phyloP scores from a whole-genome alignment of 352 stramenopile genomes.

The Phytopythium litorale region DNA sequence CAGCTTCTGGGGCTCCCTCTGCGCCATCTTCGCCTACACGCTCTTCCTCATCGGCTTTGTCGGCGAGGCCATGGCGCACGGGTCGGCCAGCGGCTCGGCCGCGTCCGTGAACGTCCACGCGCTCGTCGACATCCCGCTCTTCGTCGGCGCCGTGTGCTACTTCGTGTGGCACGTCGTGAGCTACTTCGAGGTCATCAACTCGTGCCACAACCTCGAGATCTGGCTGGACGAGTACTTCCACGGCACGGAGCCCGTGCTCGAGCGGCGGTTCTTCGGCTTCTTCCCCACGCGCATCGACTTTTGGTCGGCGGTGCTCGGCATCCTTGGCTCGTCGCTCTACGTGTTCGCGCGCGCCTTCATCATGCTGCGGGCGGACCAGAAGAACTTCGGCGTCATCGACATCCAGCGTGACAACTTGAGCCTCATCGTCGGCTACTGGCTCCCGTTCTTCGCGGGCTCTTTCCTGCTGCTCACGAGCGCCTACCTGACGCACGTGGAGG shows the following conservation, averaged over 20 bases:
- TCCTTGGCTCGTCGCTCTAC: conserved; percentile 59
- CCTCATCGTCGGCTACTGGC: conserved; percentile 77
- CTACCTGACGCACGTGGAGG: conserved; percentile 80
- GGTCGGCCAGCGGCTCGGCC: conserved; percentile 14
- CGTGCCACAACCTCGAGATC: conserved; percentile 85
- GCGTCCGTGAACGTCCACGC: conserved; percentile 21
- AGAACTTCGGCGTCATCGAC: conserved; percentile 76
- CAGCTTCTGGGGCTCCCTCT: conserved; percentile 66
- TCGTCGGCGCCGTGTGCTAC: conserved; percentile 54
- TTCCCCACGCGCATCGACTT: conserved; percentile 85
- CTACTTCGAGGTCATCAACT: conserved; percentile 88
- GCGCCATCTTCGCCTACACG: conserved; percentile 49
- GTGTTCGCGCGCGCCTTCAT: conserved; percentile 58
- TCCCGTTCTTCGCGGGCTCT: conserved; percentile 78
- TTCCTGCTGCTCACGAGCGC: conserved; percentile 71
- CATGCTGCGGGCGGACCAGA: conserved; percentile 39
- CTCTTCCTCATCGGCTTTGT: conserved; percentile 58
- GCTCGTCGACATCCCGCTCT: conserved; percentile 58
- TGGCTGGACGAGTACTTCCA: conserved; percentile 87
- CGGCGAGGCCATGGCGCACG: conserved; percentile 51
- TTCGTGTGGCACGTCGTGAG: conserved; percentile 53
- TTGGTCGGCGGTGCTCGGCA: conserved; percentile 61
- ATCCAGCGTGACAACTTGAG: conserved; percentile 55
- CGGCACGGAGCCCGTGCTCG: conserved; percentile 58
- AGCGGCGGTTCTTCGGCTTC: conserved; percentile 66